Evolutionary conservation across 495 filamentous ascomycete species (phyloP).

Genomic region (Penicillium odoratum): DNA sequence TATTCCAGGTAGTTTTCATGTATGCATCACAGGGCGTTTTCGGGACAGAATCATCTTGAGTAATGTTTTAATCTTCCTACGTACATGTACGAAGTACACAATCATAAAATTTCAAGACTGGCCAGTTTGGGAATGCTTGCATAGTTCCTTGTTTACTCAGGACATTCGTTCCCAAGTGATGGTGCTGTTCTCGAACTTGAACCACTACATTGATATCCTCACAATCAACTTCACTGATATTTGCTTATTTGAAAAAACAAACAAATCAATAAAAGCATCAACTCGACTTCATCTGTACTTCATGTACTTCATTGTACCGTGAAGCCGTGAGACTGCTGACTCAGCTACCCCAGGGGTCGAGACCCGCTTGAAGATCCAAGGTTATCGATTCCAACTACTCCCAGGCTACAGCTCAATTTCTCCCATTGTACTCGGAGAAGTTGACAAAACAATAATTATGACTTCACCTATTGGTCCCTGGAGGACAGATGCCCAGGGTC

Average conservation of each 20-base stretch:
- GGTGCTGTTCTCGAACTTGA: no score
- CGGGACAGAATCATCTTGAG: background rate
- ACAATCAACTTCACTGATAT: no score
- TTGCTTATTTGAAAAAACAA: background rate
- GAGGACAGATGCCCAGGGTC: slow-evolving; percentile 42
- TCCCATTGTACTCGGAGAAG: slow-evolving; percentile 3
- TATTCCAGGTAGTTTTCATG: slow-evolving; percentile 8
- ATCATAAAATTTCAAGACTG: no score
- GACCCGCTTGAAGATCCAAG: slow-evolving; percentile 5
- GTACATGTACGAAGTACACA: background rate
- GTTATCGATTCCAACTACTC: background rate
- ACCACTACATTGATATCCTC: no score
- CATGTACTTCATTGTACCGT: slow-evolving; percentile 24
- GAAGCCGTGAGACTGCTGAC: slow-evolving; percentile 28
- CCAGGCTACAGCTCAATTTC: background rate
- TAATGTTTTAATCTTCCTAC: background rate
- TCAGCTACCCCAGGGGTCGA: slow-evolving; percentile 22
- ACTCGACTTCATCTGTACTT: background rate
- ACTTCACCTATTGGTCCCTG: slow-evolving; percentile 43
- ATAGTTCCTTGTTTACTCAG: no score
- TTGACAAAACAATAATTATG: slow-evolving; percentile 11
- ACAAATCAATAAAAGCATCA: background rate
- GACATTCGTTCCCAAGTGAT: no score
- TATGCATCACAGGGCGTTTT: slow-evolving; percentile 41
- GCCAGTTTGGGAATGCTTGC: no score